Evolutionary conservation across 495 filamentous ascomycete genomes (phyloP).

Genomic region (Cudoniella acicularis): DNA sequence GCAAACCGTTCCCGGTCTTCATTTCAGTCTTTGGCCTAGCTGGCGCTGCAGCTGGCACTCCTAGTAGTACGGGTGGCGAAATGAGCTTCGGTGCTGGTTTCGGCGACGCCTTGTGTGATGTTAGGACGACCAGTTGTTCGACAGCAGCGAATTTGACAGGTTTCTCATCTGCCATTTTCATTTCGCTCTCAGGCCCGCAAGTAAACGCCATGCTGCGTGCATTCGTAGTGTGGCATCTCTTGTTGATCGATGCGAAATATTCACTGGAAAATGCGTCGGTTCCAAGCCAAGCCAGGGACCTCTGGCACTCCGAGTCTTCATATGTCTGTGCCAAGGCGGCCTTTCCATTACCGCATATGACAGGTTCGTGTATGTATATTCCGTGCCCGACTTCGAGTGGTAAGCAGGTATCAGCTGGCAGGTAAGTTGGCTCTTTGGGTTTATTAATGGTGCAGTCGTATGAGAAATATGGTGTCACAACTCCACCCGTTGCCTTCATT

Average conservation of each 20-base stretch:
- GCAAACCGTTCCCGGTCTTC: background rate
- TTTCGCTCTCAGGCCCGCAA: background rate
- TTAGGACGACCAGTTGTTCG: too few species aligned
- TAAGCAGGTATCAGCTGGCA: background rate
- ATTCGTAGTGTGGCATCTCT: background rate
- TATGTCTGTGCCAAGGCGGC: background rate
- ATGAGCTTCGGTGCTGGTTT: too few species aligned
- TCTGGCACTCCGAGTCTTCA: background rate
- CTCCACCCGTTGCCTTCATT: background rate
- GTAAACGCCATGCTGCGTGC: background rate
- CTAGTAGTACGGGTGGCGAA: too few species aligned
- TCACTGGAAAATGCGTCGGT: background rate
- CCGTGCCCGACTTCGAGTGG: background rate
- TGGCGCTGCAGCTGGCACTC: too few species aligned
- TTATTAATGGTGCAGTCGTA: background rate
- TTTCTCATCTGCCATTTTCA: background rate
- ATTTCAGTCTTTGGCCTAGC: too few species aligned
- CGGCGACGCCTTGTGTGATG: too few species aligned
- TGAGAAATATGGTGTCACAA: background rate
- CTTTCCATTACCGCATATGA: background rate
- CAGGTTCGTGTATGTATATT: background rate
- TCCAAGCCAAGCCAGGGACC: background rate
- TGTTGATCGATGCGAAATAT: background rate
- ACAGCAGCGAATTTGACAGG: too few species aligned
- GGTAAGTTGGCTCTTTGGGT: background rate